Base-by-base conservation (phyloP, 106 monocot species). In the Dendrobium nobile region DNA sequence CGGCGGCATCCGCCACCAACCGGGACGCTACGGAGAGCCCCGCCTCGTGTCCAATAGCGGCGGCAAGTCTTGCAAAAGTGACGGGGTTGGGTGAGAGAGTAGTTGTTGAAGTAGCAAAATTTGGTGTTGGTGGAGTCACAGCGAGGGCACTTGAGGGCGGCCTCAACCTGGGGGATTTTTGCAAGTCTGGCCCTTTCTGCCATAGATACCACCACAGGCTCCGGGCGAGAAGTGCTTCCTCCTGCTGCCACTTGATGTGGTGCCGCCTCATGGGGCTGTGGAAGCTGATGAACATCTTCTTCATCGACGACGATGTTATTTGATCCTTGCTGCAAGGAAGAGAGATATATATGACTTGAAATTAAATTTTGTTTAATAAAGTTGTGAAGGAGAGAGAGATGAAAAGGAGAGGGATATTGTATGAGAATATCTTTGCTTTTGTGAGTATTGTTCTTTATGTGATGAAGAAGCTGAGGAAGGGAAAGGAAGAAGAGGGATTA, bases 61-160 rank as follows among this genome's bases (percentile, higher is more conserved):
- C 91, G 91, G 79, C 91, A 91, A 75, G 88, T 83, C 88, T 91
- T 91, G 86, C 91, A 91, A 85, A 91, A 91, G 80, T 91, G 88
- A 6, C 91, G 87, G 5, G 91, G 91, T 82, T 91, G 91, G 42
- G 89, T 78, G 54, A 91, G 83, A 85, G 83, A 83, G 83, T 91
- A 91, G 79, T 85, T 85, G 80, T 88, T 88, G 80, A 83, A 88
- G 83, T 88, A 88, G 83, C 88, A 88, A 85, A 88, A 88, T 58
- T 89, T 89, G 67, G 89, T 89, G 86, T 89, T 89, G 78, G 75
- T 81, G 67, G 88, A 88, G 58, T 88, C 88, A 67, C 88, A 88
- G n/a, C 88, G 80, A 84, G 89, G 61, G 77, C 89, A 89, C 72
- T 89, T 86, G 75, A 86, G 84, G 7, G 81, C 86, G 51, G 86